Base-by-base conservation (phyloP, 208 protist genomes). In the Leishmania amazonensis region DNA sequence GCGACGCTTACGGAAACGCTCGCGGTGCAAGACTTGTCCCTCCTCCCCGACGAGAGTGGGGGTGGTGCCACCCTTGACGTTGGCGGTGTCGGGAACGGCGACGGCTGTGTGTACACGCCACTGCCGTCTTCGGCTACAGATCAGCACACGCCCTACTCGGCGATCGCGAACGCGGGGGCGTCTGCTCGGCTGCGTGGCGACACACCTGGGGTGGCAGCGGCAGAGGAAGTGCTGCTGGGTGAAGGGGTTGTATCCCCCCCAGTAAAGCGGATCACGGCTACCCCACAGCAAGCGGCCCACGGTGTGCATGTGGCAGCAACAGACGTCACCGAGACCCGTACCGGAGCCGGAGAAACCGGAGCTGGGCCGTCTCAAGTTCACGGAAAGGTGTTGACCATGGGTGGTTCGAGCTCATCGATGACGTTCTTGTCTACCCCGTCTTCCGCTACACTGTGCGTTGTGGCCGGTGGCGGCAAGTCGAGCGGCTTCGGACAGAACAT, bases 21-120 rank as follows among this genome's bases (percentile, higher is more conserved):
- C 4, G 80, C 72, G 5, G 78, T 85, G 75, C 82, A 90, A 35
- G 87, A 90, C 58, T 54, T 90, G 21, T 85, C 87, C 21, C 81
- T 85, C 15, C 67, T 85, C 24, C 24, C 82, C 17, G 82, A 79
- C 15, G 82, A 82, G 11, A 49, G 38, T 13, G 51, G 53, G 31
- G 73, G 73, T 47, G 53, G 51, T 21, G 47, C 73, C 21, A 21
- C n/a, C 35, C 15, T 24, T 28, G 31, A n/a, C 19, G 47, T 24
- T 40, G 51, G 45, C 51, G n/a, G 73, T 62, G 49, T 28, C 35
- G 73, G 19, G 31, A 35, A 62, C 51, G n/a, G 51, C 8, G 31
- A 64, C n/a, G 35, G 53, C 47, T 42, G 11, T 42, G 51, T 13
- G 17, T n/a, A 38, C 31, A 42, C 47, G 17, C 31, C 73, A 42